Evolutionary conservation across 495 filamentous ascomycete species (phyloP), one percentile per base, ranked within the genome.

Genomic region (Patellaria atrata): DNA sequence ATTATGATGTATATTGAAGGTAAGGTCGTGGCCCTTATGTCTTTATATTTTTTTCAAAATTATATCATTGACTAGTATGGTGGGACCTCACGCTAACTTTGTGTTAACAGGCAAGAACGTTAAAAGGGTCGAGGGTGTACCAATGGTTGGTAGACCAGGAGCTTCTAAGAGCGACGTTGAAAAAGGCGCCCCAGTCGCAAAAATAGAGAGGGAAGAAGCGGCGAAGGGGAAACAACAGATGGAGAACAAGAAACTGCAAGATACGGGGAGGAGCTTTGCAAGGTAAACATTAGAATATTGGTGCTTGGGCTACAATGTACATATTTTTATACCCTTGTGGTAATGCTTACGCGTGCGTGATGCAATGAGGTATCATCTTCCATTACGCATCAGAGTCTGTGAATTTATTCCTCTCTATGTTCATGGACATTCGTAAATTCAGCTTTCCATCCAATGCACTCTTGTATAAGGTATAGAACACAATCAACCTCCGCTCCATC

Each of bases 101-200:
- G n/a, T n/a, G n/a, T n/a, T n/a, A n/a, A 42, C 43, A 9, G 68
- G 64, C 4, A 70, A 66, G 43, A 61, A 60, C 27, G 66, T 81
- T 3, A 81, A 79, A 59, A 61, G 60, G 28, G 63, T 79, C 31
- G 77, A 82, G 48, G 75, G 75, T 0, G 70, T 77, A 16, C 40
- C 44, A 15, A 26, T 37, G 21, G n/a, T n/a, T n/a, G n/a, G n/a
- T n/a, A n/a, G n/a, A n/a, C 37, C n/a, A 40, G 30, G 28, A 33
- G 24, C 7, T 39, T 37, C 40, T n/a, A 34, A 33, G 22, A 31
- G 25, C 12, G 19, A 33, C n/a, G 23, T 21, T 7, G 24, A 33
- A 12, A 37, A 22, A 11, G 24, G 24, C 17, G 12, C 36, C 5
- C n/a, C 17, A 22, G 16, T 13, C 24, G 27, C 27, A 11, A 5